phyloP scores from a whole-genome alignment of 2,329 filamentous ascomycete species.

The Pseudogymnoascus sp. region DNA sequence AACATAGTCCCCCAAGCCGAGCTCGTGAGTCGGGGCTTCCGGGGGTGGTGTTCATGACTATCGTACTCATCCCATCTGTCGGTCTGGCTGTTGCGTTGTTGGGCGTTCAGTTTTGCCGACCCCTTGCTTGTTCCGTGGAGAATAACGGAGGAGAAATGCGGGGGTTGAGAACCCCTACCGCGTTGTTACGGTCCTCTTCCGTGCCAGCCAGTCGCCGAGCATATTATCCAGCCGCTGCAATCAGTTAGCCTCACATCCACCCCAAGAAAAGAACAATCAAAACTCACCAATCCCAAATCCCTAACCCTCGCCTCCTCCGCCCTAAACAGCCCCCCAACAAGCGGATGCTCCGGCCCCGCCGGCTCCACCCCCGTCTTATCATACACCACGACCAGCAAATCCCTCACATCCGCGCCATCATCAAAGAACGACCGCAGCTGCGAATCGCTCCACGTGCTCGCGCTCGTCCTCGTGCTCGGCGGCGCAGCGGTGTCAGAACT shows the following conservation, averaged over 20 bases:
- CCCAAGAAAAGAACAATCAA: background rate
- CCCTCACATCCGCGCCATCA: slow-evolving; percentile 77
- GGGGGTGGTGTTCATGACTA: background rate
- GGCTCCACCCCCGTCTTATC: slow-evolving; percentile 79
- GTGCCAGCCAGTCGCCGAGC: slow-evolving; percentile 71
- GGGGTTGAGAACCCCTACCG: background rate
- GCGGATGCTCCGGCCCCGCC: slow-evolving; percentile 73
- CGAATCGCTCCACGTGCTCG: slow-evolving; percentile 69
- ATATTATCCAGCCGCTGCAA: slow-evolving; percentile 71
- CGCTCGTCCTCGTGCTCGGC: slow-evolving; percentile 42
- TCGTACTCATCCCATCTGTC: background rate
- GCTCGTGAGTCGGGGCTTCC: background rate
- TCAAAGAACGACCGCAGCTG: slow-evolving; percentile 85
- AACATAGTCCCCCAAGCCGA: background rate
- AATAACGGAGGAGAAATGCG: background rate
- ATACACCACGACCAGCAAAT: slow-evolving; percentile 84
- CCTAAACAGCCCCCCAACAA: slow-evolving; percentile 70
- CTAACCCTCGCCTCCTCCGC: slow-evolving; percentile 80
- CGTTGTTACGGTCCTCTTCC: slow-evolving; percentile 42
- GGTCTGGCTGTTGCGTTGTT: background rate
- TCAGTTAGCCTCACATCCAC: slow-evolving; percentile 15
- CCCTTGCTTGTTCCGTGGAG: background rate
- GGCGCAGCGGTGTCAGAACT: slow-evolving; percentile 30
- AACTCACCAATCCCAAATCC: slow-evolving; percentile 48
- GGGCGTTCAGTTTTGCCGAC: background rate